Evolutionary conservation across 225 moss, liverwort and hornwort genomes (phyloP).

Genomic region (Pseudisothecium myosuroides): DNA sequence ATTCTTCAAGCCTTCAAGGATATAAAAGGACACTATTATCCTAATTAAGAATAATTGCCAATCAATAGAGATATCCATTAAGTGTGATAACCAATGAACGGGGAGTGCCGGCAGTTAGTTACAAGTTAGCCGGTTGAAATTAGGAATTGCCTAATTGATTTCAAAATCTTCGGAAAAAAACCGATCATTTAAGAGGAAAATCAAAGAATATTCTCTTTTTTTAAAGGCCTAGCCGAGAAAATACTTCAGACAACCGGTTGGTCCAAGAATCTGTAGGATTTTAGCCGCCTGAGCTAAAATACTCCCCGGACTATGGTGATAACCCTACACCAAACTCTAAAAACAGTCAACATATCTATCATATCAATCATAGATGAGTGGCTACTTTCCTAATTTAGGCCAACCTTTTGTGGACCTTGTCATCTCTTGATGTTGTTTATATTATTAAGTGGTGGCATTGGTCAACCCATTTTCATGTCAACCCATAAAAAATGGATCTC

Average conservation of each 20-base stretch:
- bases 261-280: no score
- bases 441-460: background rate
- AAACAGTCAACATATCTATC: background rate
- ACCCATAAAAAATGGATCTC: background rate
- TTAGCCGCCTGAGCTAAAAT: no score
- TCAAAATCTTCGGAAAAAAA: no score
- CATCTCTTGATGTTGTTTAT: background rate
- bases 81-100: no score
- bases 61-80: background rate
- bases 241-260: no score
- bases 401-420: background rate
- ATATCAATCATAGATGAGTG: background rate
- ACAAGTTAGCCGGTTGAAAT: no score
- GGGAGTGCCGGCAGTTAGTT: no score
- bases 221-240: no score
- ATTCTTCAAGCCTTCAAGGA: background rate
- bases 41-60: background rate
- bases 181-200: no score
- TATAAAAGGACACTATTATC: fast-evolving
- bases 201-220: no score
- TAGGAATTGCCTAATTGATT: no score
- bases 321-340: background rate
- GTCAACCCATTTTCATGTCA: background rate
- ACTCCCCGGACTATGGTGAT: no score
- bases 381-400: background rate